These are phyloP conservation scores for Periconia sp. DNA, from an alignment of 2,329 filamentous ascomycete species.

Conservation along the genomic window DNA sequence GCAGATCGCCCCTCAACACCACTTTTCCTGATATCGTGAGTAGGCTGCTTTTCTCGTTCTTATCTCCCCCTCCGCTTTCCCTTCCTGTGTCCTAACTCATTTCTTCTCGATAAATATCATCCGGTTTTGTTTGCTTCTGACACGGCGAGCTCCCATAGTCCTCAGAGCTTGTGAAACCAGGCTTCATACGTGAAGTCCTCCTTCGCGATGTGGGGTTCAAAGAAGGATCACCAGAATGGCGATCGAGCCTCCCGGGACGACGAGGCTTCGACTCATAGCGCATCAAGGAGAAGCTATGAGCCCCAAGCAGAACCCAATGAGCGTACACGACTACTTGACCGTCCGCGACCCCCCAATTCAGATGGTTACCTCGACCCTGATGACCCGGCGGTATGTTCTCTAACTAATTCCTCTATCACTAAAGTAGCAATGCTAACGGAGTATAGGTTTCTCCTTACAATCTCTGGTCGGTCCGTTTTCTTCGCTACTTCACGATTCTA, in stretches of 20 bases:
- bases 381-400: conserved; percentile 72
- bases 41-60: not conserved
- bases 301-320: conserved; percentile 62
- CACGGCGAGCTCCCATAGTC: not conserved
- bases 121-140: not conserved
- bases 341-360: conserved; percentile 60
- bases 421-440: conserved; percentile 21
- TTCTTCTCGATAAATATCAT: not conserved
- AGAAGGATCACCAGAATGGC: conserved; percentile 55
- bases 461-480: conserved; percentile 83
- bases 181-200: conserved; percentile 13
- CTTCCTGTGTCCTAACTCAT: not conserved
- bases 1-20: conserved; percentile 13
- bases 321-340: conserved; percentile 70
- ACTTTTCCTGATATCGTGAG: conserved; percentile 1
- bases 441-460: conserved; percentile 83
- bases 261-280: conserved; percentile 21
- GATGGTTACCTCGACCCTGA: conserved; percentile 76
- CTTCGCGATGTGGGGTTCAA: conserved; percentile 63
- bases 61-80: not conserved
- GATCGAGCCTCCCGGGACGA: conserved; percentile 33
- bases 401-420: not conserved
- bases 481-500: conserved; percentile 77
- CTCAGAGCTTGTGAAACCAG: conserved; percentile 44
- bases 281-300: conserved; percentile 37